Evolutionary conservation across 192 early-diverging fungal species (phyloP).

Genomic region (Diversispora epigaea): DNA sequence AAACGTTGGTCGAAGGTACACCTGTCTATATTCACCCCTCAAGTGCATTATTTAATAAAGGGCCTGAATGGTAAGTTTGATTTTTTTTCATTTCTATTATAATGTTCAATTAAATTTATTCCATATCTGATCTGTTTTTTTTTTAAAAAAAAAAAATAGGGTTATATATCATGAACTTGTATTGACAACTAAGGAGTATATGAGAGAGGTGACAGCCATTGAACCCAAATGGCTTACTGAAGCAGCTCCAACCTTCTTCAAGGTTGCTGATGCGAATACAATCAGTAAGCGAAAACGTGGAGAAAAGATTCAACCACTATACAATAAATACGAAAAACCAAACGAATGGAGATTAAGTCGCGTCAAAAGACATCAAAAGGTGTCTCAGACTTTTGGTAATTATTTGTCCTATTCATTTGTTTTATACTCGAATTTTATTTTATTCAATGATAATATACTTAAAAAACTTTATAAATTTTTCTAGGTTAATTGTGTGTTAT

Average conservation of each 20-base stretch:
- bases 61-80: slow-evolving; percentile 75
- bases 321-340: slow-evolving; percentile 90
- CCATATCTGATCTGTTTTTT: slow-evolving; percentile 70
- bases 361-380: slow-evolving; percentile 65
- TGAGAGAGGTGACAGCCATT: slow-evolving; percentile 84
- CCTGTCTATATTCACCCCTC: slow-evolving; percentile 97
- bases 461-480: too few species aligned
- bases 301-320: slow-evolving; percentile 91
- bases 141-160: slow-evolving; percentile 72
- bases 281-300: slow-evolving; percentile 90
- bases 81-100: background rate
- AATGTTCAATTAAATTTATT: background rate
- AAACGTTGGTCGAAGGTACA: slow-evolving; percentile 96
- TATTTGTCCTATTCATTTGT: background rate
- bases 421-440: too few species aligned
- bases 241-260: slow-evolving; percentile 98
- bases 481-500: too few species aligned
- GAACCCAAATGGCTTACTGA: slow-evolving; percentile 93
- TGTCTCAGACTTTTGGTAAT: slow-evolving; percentile 77
- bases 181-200: slow-evolving; percentile 89
- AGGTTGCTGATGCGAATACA: slow-evolving; percentile 90
- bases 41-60: slow-evolving; percentile 93
- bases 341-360: slow-evolving; percentile 94
- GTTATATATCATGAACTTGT: slow-evolving; percentile 93
- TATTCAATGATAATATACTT: too few species aligned